A percentile compares a stretch with the other conserved stretches of the same genome.
Evolutionary conservation across 176 grass and related monocot genomes (phyloP).

Genomic region (Oryza meridionalis): DNA sequence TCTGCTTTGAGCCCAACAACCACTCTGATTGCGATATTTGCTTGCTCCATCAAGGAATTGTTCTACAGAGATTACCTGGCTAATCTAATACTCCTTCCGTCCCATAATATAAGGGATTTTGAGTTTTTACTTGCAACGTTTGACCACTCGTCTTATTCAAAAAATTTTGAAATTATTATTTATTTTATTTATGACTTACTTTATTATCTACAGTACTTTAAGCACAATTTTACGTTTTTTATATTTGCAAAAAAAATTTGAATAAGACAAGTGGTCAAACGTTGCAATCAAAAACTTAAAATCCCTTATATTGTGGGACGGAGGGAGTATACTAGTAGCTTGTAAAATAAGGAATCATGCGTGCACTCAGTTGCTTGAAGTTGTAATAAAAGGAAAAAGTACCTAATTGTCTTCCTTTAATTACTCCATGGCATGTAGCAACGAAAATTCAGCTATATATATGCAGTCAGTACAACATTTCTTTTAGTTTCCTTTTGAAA

Average conservation of each 20-base stretch:
- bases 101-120: too few species aligned
- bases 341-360: constrained; percentile 3
- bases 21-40: constrained; percentile 33
- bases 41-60: not conserved
- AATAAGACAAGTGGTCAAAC: too few species aligned
- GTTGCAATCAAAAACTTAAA: too few species aligned
- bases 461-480: not conserved
- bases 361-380: not conserved
- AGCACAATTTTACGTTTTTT: too few species aligned
- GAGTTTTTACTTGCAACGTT: too few species aligned
- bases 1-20: constrained; percentile 28
- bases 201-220: too few species aligned
- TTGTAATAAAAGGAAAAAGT: not conserved
- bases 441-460: not conserved
- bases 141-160: too few species aligned
- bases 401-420: not conserved
- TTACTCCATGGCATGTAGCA: constrained; percentile 12
- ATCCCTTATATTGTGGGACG: too few species aligned
- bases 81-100: too few species aligned
- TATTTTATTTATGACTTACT: too few species aligned
- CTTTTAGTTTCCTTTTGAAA: not conserved
- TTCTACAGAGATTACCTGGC: not conserved
- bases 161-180: too few species aligned
- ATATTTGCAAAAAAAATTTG: too few species aligned
- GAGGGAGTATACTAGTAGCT: not conserved